A percentile compares a stretch with the other conserved stretches of the same genome.
Evolutionary conservation across 352 stramenopile species (phyloP).

Genomic region (Phytophthora nicotianae): DNA sequence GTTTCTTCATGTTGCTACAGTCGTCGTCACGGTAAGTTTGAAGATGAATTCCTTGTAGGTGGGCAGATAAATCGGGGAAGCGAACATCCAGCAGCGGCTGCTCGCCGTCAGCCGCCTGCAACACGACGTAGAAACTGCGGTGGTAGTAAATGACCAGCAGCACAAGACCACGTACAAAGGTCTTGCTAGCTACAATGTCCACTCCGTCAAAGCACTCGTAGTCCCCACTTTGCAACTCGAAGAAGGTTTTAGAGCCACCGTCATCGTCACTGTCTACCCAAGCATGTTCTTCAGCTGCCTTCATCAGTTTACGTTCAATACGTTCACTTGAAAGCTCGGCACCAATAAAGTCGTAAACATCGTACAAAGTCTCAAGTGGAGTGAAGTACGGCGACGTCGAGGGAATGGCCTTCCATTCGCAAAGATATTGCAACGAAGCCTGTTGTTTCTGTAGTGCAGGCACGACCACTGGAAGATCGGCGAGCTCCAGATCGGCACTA

Average conservation of each 20-base stretch:
- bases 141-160: slow-evolving; percentile 87
- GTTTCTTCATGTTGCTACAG: slow-evolving; percentile 90
- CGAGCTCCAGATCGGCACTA: slow-evolving; percentile 75
- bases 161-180: slow-evolving; percentile 82
- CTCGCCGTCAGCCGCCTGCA: slow-evolving; percentile 90
- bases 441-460: slow-evolving; percentile 94
- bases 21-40: slow-evolving; percentile 80
- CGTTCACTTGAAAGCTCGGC: slow-evolving; percentile 80
- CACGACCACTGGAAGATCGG: slow-evolving; percentile 90
- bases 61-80: slow-evolving; percentile 91
- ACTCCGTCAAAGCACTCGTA: slow-evolving; percentile 88
- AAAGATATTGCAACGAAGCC: slow-evolving; percentile 91
- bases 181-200: slow-evolving; percentile 89
- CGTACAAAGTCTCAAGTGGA: slow-evolving; percentile 80
- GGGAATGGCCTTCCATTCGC: slow-evolving; percentile 86
- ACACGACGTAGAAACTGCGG: slow-evolving; percentile 91
- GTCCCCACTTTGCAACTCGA: slow-evolving; percentile 92
- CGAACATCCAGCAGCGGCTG: slow-evolving; percentile 94
- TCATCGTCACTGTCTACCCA: slow-evolving; percentile 91
- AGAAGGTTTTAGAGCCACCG: slow-evolving; percentile 78
- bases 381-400: slow-evolving; percentile 68
- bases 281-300: slow-evolving; percentile 80
- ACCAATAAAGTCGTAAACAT: slow-evolving; percentile 86
- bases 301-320: slow-evolving; percentile 88
- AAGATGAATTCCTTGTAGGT: slow-evolving; percentile 91